Base-by-base conservation (phyloP, 2,329 filamentous ascomycete species). In the Fusarium nodosum region DNA sequence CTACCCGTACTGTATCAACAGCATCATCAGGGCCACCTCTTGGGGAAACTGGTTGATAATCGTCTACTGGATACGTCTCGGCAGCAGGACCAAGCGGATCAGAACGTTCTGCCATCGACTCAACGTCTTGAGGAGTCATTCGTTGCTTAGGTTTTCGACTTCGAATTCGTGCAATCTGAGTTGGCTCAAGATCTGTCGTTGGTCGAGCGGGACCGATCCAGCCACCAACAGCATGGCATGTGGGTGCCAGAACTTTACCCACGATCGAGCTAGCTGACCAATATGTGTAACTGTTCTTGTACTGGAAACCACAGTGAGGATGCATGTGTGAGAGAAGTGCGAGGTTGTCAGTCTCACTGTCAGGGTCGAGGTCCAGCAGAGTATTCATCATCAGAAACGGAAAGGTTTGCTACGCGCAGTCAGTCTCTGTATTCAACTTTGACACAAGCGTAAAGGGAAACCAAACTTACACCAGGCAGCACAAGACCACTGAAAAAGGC, bases 301-400 rank as follows among this genome's bases (percentile, higher is more conserved):
- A 93, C 79, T 94, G 91, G 74, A 94, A 93, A 18, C 91, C 91
- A 67, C 89, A 89, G 69, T 89, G 83, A 1, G 90, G 90, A 60
- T 90, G 86, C 69, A 90, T 84, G 72, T 93, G 89, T 2, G 88
- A 90, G 11, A 94, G 84, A 34, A 90, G 84, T 13, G 89, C 88
- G 18, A 93, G 85, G 10, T 88, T 82, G 65, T 90, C 87, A 7
- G 87, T 88, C 5, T 88, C 88, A 6, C 85, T 85, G 75, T 92
- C 90, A 3, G 88, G 88, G 73, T 93, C 91, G 71, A 92, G 87
- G 76, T 93, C 91, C 68, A 93, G 89, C 44, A 94, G 83, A 6
- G 91, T 87, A 76, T 93, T 93, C 90, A 94, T 93, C 46, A 93
- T 88, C 38, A 93, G 85, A 79, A 91, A 94, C 4, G 91, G 90